phyloP scores from a whole-genome alignment of 1,284 basidiomycete species.

The Ustilago tritici region DNA sequence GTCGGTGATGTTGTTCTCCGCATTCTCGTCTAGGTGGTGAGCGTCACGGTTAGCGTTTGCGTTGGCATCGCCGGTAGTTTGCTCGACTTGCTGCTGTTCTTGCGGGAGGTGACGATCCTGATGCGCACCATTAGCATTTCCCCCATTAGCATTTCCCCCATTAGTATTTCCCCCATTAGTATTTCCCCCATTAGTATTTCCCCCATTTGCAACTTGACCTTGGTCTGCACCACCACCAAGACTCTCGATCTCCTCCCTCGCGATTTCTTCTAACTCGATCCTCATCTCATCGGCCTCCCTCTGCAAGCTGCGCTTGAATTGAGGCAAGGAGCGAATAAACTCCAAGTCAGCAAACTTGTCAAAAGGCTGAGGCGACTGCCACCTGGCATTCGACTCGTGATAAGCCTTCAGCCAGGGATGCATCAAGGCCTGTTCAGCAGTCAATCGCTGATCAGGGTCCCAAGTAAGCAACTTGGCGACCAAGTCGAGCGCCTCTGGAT shows the following conservation, averaged over 20 bases:
- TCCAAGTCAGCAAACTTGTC: constrained; percentile 65
- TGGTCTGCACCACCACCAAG: constrained; percentile 16
- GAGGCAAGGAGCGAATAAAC: constrained; percentile 58
- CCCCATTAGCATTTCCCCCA: constrained; percentile 4
- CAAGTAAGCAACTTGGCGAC: constrained; percentile 62
- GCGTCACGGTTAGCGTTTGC: background rate
- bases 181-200: constrained; percentile 16
- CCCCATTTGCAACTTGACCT: constrained; percentile 1
- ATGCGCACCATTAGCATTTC: constrained; percentile 15
- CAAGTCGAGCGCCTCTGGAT: constrained; percentile 62
- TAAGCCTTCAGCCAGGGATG: constrained; percentile 68
- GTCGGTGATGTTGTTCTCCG: background rate
- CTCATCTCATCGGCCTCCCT: constrained; percentile 63
- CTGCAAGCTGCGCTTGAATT: constrained; percentile 64
- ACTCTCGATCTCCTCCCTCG: constrained; percentile 50
- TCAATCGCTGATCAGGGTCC: constrained; percentile 66
- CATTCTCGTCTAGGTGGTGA: background rate
- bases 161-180: constrained; percentile 16
- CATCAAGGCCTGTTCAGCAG: constrained; percentile 61
- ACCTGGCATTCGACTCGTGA: constrained; percentile 59
- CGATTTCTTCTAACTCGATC: constrained; percentile 52
- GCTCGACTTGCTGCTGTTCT: background rate
- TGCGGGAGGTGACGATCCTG: constrained; percentile 3
- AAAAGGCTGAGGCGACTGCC: constrained; percentile 59
- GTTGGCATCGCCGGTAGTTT: constrained; percentile 6